Base-by-base conservation (phyloP, 1,139 yeast genomes). In the Kodamaea anthophila region DNA sequence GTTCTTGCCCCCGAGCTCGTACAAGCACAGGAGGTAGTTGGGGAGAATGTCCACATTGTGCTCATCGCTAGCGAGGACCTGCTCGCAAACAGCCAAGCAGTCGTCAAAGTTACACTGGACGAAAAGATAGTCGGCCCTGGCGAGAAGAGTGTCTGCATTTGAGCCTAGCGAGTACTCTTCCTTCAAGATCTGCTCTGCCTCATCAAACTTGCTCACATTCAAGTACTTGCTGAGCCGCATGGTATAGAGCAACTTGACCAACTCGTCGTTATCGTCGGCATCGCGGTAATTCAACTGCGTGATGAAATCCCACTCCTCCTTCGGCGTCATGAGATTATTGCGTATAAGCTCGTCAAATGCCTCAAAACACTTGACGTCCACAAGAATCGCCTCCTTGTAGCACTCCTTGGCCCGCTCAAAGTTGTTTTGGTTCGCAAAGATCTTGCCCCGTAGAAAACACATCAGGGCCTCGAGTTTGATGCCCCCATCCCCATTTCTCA, bases 301-400 rank as follows among this genome's bases (percentile, higher is more conserved):
- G 8, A 88, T 55, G 30, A 93, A 70, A 23, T 80, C 86, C 93
- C 95, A 83, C 54, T 91, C 91, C 47, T 91, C 97, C 13, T 65
- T 59, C 0, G 97, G 94, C 0, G 94, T 74, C 61, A 93, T 62
- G 40, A 88, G 66, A 47, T 79, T 80, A 44, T 84, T 83, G 22
- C 71, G 60, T 3, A 85, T 70, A 30, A 93, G 65, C 48, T 83
- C 91, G 44, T 84, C 76, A 51, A 86, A 86, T 5, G 98, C 97
- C 44, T 93, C 98, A 52, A 68, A 91, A 53, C 97, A 91, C 50
- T 87, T 86, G 8, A 84, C 88, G 53, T 93, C 98, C 1, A 84
- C 86, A 40, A 74, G 45, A 1, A 88, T 77, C 0, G 98, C 96
- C 48, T 87, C 96, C 46, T 78, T 77, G 49, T 78, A 88, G 35